Conservation (phyloP, 2,329 filamentous ascomycete genomes). For the Stemphylium vesicarium region DNA sequence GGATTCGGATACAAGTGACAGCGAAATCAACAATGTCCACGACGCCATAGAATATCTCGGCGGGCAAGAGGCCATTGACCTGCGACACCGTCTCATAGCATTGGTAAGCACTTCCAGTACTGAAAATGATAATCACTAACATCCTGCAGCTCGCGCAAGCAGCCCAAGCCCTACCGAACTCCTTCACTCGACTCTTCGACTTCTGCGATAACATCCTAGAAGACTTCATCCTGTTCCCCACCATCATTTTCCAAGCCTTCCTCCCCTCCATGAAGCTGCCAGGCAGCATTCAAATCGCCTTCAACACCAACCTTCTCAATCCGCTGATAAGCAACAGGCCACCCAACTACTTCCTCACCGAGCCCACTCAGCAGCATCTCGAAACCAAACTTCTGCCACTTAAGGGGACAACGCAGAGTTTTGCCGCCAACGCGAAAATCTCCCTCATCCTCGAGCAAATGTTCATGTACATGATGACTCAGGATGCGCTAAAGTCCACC, state of each 20-base stretch:
- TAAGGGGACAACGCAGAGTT: slow-evolving; percentile 34
- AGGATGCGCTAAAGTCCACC: slow-evolving; percentile 27
- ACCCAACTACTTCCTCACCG: slow-evolving; percentile 33
- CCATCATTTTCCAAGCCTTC: slow-evolving; percentile 64
- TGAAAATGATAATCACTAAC: slow-evolving; percentile 19
- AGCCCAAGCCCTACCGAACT: slow-evolving; percentile 47
- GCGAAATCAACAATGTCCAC: slow-evolving; percentile 5
- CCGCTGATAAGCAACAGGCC: slow-evolving; percentile 32
- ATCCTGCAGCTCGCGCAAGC: slow-evolving; percentile 45
- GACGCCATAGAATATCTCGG: slow-evolving; percentile 42
- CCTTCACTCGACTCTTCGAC: slow-evolving; percentile 59
- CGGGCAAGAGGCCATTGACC: slow-evolving; percentile 61
- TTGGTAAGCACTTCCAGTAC: slow-evolving; percentile 51
- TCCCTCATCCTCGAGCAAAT: slow-evolving; percentile 45
- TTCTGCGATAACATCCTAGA: slow-evolving; percentile 67
- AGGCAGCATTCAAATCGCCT: slow-evolving; percentile 54
- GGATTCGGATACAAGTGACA: neutral
- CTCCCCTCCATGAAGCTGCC: slow-evolving; percentile 56
- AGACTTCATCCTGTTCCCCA: slow-evolving; percentile 63
- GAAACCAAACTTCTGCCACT: slow-evolving; percentile 34
- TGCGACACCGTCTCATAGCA: slow-evolving; percentile 69
- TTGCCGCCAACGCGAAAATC: slow-evolving; percentile 43
- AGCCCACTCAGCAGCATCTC: slow-evolving; percentile 39
- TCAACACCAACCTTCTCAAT: slow-evolving; percentile 49
- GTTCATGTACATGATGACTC: slow-evolving; percentile 38